A percentile compares a stretch with the other conserved stretches of the same genome.
Evolutionary conservation across 1,139 yeast species (phyloP).

Genomic region (Taphrina confusa): DNA sequence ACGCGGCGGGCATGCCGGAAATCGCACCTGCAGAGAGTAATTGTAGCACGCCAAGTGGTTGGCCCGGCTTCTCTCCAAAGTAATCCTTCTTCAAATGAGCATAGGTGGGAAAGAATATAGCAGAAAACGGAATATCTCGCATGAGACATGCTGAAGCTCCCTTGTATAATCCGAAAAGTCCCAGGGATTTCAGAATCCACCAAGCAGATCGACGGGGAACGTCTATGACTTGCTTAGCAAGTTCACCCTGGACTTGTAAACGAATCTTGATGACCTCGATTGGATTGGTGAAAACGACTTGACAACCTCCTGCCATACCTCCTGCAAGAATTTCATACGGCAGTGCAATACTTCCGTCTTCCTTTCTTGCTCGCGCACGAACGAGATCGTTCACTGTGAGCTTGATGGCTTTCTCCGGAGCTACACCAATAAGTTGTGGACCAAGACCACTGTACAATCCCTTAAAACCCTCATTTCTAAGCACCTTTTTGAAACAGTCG

Average conservation of each 20-base stretch:
- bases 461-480: slow-evolving; percentile 72
- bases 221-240: slow-evolving; percentile 50
- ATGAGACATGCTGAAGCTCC: slow-evolving; percentile 90
- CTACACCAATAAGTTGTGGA: slow-evolving; percentile 94
- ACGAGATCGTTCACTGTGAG: slow-evolving; percentile 90
- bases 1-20: slow-evolving; percentile 97
- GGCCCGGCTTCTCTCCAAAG: slow-evolving; percentile 78
- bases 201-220: slow-evolving; percentile 59
- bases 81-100: slow-evolving; percentile 84
- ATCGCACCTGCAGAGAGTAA: slow-evolving; percentile 84
- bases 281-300: slow-evolving; percentile 93
- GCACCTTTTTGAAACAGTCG: slow-evolving; percentile 81
- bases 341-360: slow-evolving; percentile 60
- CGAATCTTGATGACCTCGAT: slow-evolving; percentile 93
- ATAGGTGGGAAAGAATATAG: slow-evolving; percentile 95
- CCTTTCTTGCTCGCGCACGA: slow-evolving; percentile 67
- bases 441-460: slow-evolving; percentile 94
- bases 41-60: slow-evolving; percentile 74
- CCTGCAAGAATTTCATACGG: slow-evolving; percentile 83
- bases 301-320: slow-evolving; percentile 94
- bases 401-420: slow-evolving; percentile 97
- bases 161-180: slow-evolving; percentile 80
- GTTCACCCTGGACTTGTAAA: slow-evolving; percentile 89
- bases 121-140: slow-evolving; percentile 96
- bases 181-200: slow-evolving; percentile 74